Conservation (phyloP, 345 rosid genomes). For the Lepidium aucheri region DNA sequence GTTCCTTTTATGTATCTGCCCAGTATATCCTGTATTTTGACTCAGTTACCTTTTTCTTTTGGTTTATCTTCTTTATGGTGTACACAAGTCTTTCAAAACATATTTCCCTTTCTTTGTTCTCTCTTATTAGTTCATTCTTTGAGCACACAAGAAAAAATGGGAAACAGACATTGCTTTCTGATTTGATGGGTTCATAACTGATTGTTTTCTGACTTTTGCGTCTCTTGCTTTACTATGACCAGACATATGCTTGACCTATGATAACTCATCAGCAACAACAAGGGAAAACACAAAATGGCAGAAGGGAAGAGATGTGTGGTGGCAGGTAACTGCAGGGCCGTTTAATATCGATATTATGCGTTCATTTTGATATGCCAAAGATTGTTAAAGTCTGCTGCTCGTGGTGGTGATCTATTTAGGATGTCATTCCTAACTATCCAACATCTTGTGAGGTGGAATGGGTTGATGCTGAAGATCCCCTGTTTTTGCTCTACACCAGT, state of each 20-base stretch:
- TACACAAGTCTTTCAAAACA: background rate
- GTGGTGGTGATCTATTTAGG: conserved; percentile 37
- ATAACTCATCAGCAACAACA: conserved; percentile 57
- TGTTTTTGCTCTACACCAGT: conserved; percentile 90
- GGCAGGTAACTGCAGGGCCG: conserved; percentile 56
- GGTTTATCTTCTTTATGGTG: background rate
- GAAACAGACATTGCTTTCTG: background rate
- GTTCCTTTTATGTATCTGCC: background rate
- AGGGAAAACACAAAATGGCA: conserved; percentile 81
- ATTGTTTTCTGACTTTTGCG: conserved; percentile 15
- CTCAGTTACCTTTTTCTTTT: background rate
- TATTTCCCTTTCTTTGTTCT: background rate
- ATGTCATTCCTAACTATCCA: conserved; percentile 70
- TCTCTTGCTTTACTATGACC: conserved; percentile 1
- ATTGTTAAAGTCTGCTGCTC: background rate
- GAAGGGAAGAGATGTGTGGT: conserved; percentile 86
- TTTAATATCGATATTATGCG: background rate
- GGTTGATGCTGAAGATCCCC: conserved; percentile 99
- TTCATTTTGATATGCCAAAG: background rate
- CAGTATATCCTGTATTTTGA: background rate
- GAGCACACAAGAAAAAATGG: background rate
- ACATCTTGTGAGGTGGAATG: conserved; percentile 84
- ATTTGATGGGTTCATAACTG: background rate
- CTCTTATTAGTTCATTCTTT: background rate
- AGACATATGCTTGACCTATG: conserved; percentile 77